These are phyloP conservation scores for Mortierella sp. DNA, from an alignment of 371 early-diverging fungal species.

Conservation along the genomic window DNA sequence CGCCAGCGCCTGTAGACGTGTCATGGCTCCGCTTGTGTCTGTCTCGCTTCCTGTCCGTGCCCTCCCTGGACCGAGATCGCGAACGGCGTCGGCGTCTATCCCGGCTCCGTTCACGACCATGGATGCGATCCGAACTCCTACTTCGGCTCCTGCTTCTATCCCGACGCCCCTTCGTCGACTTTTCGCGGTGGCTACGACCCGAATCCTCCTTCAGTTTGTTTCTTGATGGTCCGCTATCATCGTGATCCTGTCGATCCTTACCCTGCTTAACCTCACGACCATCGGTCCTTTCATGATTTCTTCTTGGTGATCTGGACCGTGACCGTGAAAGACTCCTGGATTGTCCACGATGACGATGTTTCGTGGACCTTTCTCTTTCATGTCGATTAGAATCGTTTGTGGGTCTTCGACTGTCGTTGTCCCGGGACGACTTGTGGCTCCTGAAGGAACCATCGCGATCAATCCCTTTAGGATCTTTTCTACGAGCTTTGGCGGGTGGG, in stretches of 20 bases:
- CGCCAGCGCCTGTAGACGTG: background rate
- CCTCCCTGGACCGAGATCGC: slow-evolving; percentile 11
- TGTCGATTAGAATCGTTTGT: background rate
- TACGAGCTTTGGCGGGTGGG: background rate
- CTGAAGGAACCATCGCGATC: background rate
- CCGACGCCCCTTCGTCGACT: slow-evolving; percentile 5
- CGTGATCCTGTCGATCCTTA: slow-evolving; percentile 15
- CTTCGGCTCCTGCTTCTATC: slow-evolving; percentile 8
- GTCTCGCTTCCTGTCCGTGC: slow-evolving; percentile 1
- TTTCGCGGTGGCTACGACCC: slow-evolving; percentile 1
- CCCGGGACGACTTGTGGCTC: background rate
- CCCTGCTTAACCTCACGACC: slow-evolving; percentile 1
- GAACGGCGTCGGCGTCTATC: slow-evolving; percentile 15
- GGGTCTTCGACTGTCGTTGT: background rate
- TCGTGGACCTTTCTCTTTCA: slow-evolving; percentile 3
- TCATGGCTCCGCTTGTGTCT: slow-evolving; percentile 4
- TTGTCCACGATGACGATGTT: slow-evolving; percentile 4
- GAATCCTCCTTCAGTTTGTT: slow-evolving; percentile 2
- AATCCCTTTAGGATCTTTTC: slow-evolving; percentile 4
- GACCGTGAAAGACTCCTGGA: slow-evolving; percentile 18
- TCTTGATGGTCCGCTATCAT: slow-evolving; percentile 8
- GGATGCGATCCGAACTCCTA: slow-evolving; percentile 10
- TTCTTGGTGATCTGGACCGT: slow-evolving; percentile 16
- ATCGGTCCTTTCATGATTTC: slow-evolving; percentile 8
- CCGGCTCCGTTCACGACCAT: slow-evolving; percentile 13